Conservation (phyloP, 495 filamentous ascomycete species). For the Oidiodendron maius region DNA sequence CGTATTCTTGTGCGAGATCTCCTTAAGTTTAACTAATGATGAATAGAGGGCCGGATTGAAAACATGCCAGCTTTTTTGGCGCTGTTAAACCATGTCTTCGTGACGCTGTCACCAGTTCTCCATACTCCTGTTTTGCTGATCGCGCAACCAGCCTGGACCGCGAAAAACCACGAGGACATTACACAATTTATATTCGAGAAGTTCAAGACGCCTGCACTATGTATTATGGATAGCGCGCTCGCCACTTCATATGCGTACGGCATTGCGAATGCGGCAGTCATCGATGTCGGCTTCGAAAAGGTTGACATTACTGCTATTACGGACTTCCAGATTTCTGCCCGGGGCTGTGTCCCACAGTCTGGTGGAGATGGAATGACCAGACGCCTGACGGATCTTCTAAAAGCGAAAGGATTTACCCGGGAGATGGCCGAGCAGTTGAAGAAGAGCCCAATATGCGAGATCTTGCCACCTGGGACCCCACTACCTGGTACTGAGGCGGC, state of each 20-base stretch:
- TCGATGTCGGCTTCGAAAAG: slow-evolving; percentile 88
- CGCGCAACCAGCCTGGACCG: slow-evolving; percentile 78
- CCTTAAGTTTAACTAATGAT: neutral
- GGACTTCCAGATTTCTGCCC: slow-evolving; percentile 63
- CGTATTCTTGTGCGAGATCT: slow-evolving; percentile 3
- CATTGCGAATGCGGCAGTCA: slow-evolving; percentile 64
- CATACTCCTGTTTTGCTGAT: slow-evolving; percentile 92
- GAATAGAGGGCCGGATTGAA: slow-evolving; percentile 65
- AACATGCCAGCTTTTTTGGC: slow-evolving; percentile 91
- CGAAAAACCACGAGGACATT: slow-evolving; percentile 72
- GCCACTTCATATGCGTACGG: slow-evolving; percentile 83
- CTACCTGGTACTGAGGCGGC: slow-evolving; percentile 46
- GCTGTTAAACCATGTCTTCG: slow-evolving; percentile 80
- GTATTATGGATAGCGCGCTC: slow-evolving; percentile 76
- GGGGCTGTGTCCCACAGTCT: slow-evolving; percentile 59
- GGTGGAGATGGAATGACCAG: slow-evolving; percentile 90
- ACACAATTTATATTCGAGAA: slow-evolving; percentile 94
- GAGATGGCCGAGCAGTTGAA: slow-evolving; percentile 97
- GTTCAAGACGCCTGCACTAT: slow-evolving; percentile 88
- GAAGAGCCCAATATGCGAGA: slow-evolving; percentile 80
- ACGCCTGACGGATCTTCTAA: slow-evolving; percentile 62
- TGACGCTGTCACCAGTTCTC: slow-evolving; percentile 79
- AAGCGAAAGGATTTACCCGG: slow-evolving; percentile 61
- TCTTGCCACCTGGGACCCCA: slow-evolving; percentile 63
- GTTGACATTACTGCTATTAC: slow-evolving; percentile 84